These are phyloP conservation scores for Ramalina intermedia DNA, from an alignment of 495 filamentous ascomycete species.

Conservation along the genomic window DNA sequence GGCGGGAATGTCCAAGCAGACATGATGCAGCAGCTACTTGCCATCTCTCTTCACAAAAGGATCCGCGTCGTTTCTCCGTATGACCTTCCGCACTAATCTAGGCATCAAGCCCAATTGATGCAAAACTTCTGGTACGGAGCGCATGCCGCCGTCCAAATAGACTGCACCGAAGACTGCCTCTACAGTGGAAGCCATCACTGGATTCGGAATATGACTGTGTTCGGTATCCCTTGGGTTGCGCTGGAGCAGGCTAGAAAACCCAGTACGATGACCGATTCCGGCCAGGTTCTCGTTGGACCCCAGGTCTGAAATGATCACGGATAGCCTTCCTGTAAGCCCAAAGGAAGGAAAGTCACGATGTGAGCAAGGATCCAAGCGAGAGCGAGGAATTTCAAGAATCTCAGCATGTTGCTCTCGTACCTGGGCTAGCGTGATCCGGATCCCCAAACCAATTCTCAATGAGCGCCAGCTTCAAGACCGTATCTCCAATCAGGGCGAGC, in stretches of 20 bases:
- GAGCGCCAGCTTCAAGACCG: constrained; percentile 5
- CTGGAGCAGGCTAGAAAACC: constrained; percentile 2
- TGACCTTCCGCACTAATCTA: not conserved
- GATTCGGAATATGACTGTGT: not conserved
- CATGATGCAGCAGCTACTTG: too few relatives aligned
- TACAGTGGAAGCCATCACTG: constrained; percentile 3
- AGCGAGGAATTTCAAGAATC: not conserved
- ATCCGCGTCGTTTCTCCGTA: too few relatives aligned
- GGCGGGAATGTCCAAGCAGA: too few relatives aligned
- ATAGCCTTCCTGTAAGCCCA: not conserved
- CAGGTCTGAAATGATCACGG: not conserved
- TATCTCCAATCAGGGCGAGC: constrained; percentile 7
- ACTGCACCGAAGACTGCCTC: constrained; percentile 11
- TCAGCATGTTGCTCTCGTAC: not conserved
- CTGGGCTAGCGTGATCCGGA: not conserved
- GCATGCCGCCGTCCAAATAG: constrained; percentile 7
- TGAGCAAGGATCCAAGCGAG: not conserved
- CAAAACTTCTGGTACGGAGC: not conserved
- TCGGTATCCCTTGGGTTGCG: not conserved
- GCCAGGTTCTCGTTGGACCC: constrained; percentile 6
- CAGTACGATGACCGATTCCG: not conserved
- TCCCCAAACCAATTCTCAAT: constrained; percentile 5
- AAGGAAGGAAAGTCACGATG: not conserved
- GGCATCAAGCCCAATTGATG: constrained; percentile 6
- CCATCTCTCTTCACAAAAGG: too few relatives aligned